A percentile compares a stretch with the other conserved stretches of the same genome.
Evolutionary conservation across 2,329 filamentous ascomycete species (phyloP).

Genomic region (Fusarium brachygibbosum): DNA sequence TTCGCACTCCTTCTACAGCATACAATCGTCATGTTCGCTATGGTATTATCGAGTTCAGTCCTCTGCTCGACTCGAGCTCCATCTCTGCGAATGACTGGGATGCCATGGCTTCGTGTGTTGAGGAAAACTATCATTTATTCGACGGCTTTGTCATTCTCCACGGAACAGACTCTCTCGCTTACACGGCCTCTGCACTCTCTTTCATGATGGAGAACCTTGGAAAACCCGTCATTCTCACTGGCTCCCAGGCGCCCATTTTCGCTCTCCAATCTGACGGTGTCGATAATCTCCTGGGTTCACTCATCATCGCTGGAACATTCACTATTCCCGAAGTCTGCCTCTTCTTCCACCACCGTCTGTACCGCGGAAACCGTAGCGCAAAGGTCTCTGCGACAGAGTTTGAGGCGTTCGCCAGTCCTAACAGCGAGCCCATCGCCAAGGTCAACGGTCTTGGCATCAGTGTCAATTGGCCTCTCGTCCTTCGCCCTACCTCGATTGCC

Average conservation of each 20-base stretch:
- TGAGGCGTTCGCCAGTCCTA: conserved; percentile 90
- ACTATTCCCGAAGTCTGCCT: conserved; percentile 93
- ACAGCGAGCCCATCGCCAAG: conserved; percentile 82
- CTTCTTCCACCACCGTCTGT: conserved; percentile 93
- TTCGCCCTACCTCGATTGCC: conserved; percentile 79
- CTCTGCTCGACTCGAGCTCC: conserved; percentile 88
- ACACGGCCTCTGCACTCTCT: conserved; percentile 89
- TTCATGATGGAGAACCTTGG: conserved; percentile 94
- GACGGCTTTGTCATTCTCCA: conserved; percentile 94
- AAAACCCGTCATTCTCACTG: conserved; percentile 90
- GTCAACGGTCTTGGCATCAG: conserved; percentile 85
- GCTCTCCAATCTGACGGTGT: conserved; percentile 91
- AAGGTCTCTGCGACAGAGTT: conserved; percentile 91
- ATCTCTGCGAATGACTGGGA: conserved; percentile 90
- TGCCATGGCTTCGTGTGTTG: conserved; percentile 82
- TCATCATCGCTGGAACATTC: conserved; percentile 92
- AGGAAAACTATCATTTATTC: conserved; percentile 87
- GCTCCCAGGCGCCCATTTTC: conserved; percentile 87
- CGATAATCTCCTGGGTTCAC: conserved; percentile 87
- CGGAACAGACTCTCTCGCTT: conserved; percentile 89
- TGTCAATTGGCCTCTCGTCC: conserved; percentile 83
- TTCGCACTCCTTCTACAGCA: conserved; percentile 83
- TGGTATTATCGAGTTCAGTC: conserved; percentile 85
- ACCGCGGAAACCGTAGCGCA: conserved; percentile 87
- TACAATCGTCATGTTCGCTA: conserved; percentile 88